Base-by-base conservation (phyloP, 192 early-diverging fungal genomes). In the Nowakowskiella sp. region DNA sequence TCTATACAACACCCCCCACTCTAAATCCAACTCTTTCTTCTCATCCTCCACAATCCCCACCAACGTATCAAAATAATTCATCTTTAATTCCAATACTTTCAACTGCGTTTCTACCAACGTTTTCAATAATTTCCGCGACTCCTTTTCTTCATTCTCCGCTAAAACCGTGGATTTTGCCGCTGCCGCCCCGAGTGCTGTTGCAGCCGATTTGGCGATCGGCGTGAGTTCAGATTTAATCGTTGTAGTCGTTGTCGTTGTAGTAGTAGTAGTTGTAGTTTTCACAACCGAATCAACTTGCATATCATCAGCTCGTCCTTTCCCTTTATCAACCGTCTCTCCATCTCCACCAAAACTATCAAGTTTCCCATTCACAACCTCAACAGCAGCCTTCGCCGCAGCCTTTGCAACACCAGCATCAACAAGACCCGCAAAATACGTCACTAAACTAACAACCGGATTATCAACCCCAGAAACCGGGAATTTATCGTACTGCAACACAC, bases 11-110 rank as follows among this genome's bases (percentile, higher is more conserved):
- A 66, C 57, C 30, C 83, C 72, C 19, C 79, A 72, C 61, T 87
- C 82, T 7, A 67, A 54, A 49, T 85, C 87, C 6, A 97, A 63
- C 16, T 92, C 86, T 49, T 76, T 72, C 59, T 86, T 71, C 68
- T 99, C 94, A n/a, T 74, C 72, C 47, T 95, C 94, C 8, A 99
- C 62, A 2, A 92, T 70, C 13, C 68, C 72, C 64, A 95, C 96
- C 47, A 97, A 58, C 60, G 94, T 88, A 36, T 93, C 83, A 62
- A 99, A 92, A 65, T 96, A 89, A 53, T 76, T 67, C 80, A 97
- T 78, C 66, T 99, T 99, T 22, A 91, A 73, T 52, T 92, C 86
- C 47, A 97, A 54, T 64, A 96, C 94, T 62, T 78, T 77, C 47
- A 93, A 67, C 63, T 99, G 92, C 47, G 85, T 70, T 49, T 95